phyloP scores from a whole-genome alignment of 164 flowering plant genomes.

The Magnolia sinica region DNA sequence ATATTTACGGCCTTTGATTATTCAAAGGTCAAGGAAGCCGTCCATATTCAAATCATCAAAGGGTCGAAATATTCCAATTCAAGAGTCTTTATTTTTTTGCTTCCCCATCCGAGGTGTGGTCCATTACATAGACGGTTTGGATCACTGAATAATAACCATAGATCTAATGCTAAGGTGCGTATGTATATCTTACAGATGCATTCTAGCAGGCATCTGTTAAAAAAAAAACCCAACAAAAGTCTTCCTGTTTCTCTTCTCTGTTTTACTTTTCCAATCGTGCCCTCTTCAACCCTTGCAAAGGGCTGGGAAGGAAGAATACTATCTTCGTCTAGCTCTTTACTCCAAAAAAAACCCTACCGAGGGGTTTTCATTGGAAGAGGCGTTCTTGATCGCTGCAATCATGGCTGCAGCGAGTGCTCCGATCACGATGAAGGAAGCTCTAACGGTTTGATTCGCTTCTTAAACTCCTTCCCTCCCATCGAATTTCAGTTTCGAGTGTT shows the following conservation, averaged over 20 bases:
- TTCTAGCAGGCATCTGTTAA: too few relatives aligned
- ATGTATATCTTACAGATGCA: too few relatives aligned
- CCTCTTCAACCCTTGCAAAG: background rate
- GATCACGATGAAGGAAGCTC: conserved; percentile 85
- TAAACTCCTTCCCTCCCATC: background rate
- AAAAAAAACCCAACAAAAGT: background rate
- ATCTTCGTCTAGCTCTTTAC: background rate
- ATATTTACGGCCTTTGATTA: too few relatives aligned
- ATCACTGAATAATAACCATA: background rate
- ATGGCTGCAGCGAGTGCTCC: conserved; percentile 99
- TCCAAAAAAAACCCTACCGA: background rate
- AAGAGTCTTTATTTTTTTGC: too few relatives aligned
- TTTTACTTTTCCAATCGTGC: background rate
- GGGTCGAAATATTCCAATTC: too few relatives aligned
- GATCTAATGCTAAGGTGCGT: too few relatives aligned
- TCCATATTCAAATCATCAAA: too few relatives aligned
- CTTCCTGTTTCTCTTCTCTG: background rate
- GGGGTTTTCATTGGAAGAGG: background rate
- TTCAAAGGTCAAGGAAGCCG: too few relatives aligned
- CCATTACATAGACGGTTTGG: background rate
- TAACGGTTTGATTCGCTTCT: conserved; percentile 44
- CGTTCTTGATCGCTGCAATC: conserved; percentile 16
- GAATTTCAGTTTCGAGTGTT: background rate
- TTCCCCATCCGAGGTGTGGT: too few relatives aligned
- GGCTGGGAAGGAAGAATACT: background rate